These are phyloP conservation scores for Sideroxylon spinosum DNA, from an alignment of 179 eudicot species.

Conservation along the genomic window DNA sequence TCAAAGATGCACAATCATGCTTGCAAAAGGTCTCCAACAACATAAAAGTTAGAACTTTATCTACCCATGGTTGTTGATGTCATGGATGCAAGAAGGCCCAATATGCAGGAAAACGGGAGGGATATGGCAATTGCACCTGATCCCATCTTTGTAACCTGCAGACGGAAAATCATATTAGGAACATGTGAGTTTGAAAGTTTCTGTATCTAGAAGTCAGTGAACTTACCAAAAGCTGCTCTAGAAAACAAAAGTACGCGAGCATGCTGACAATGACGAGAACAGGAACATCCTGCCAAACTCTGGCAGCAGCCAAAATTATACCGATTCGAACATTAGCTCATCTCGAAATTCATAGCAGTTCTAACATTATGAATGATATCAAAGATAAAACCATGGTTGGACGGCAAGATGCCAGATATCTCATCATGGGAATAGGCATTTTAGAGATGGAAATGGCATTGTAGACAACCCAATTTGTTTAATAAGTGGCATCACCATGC, in stretches of 20 bases:
- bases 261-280: slow-evolving; percentile 70
- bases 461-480: background rate
- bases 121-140: slow-evolving; percentile 92
- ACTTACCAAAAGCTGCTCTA: slow-evolving; percentile 84
- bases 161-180: slow-evolving; percentile 13
- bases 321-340: slow-evolving; percentile 8
- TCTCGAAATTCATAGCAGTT: background rate
- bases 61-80: slow-evolving; percentile 92
- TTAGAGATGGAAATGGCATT: slow-evolving; percentile 1
- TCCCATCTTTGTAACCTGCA: slow-evolving; percentile 70
- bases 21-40: background rate
- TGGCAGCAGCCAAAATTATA: background rate
- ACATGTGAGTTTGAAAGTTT: background rate
- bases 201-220: background rate
- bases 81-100: slow-evolving; percentile 97
- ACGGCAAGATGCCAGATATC: background rate
- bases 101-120: slow-evolving; percentile 88
- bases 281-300: slow-evolving; percentile 63
- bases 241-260: slow-evolving; percentile 78
- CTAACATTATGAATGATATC: background rate
- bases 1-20: background rate
- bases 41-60: slow-evolving; percentile 16
- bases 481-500: background rate
- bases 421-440: background rate
- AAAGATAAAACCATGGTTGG: background rate